A percentile compares a stretch with the other conserved stretches of the same genome.
Evolutionary conservation across 371 early-diverging fungal species (phyloP).

Genomic region (Fennellomyces sp.): DNA sequence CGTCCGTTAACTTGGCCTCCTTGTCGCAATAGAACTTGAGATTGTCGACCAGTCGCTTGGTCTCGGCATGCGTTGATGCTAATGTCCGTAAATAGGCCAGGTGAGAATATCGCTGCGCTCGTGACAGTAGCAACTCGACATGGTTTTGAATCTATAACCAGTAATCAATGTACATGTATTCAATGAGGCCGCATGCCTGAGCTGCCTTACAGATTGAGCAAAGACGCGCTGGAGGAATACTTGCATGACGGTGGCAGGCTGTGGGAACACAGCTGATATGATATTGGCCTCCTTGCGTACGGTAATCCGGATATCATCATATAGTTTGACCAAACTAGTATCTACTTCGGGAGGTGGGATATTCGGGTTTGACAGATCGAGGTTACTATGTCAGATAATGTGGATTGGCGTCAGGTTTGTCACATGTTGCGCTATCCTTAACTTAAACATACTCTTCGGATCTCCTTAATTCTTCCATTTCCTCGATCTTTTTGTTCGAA

Average conservation of each 20-base stretch:
- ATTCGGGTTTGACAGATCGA: slow-evolving; percentile 44
- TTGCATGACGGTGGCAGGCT: slow-evolving; percentile 88
- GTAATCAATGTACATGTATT: no score
- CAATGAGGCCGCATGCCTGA: no score
- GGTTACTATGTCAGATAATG: slow-evolving; percentile 21
- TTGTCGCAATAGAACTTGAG: slow-evolving; percentile 65
- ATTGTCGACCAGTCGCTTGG: slow-evolving; percentile 73
- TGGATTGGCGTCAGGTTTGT: not conserved
- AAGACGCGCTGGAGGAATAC: slow-evolving; percentile 93
- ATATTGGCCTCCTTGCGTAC: slow-evolving; percentile 86
- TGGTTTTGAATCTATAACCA: slow-evolving; percentile 88
- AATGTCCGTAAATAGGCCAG: slow-evolving; percentile 83
- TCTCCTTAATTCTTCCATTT: slow-evolving; percentile 45
- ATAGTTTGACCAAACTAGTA: slow-evolving; percentile 77
- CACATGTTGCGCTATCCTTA: not conserved
- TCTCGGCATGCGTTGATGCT: slow-evolving; percentile 76
- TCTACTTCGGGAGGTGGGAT: slow-evolving; percentile 74
- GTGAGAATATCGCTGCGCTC: slow-evolving; percentile 71
- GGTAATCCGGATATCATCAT: slow-evolving; percentile 80
- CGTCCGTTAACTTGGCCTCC: slow-evolving; percentile 44
- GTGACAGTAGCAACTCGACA: slow-evolving; percentile 75
- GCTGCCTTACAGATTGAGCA: slow-evolving; percentile 91
- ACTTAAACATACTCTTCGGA: slow-evolving; percentile 52
- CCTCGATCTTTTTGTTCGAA: slow-evolving; percentile 74
- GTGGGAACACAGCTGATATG: slow-evolving; percentile 92